phyloP scores from a whole-genome alignment of 2,329 filamentous ascomycete genomes.

The Madurella fahalii region DNA sequence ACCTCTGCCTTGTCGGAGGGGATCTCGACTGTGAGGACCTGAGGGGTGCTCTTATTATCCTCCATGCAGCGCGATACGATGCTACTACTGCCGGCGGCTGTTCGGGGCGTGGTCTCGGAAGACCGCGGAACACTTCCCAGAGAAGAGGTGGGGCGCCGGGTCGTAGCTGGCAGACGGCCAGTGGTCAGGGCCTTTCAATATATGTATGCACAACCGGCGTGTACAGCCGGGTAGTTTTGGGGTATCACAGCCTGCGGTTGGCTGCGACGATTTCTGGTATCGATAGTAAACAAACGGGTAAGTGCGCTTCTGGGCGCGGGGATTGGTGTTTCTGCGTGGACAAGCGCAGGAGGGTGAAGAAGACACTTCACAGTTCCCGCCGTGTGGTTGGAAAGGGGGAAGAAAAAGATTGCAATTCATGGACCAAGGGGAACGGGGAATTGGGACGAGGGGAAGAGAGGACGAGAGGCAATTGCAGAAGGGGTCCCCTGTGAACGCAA shows the following conservation, averaged over 20 bases:
- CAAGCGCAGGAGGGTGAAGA: background rate
- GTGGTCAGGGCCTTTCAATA: conserved; percentile 16
- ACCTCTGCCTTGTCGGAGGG: conserved; percentile 29
- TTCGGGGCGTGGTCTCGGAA: conserved; percentile 20
- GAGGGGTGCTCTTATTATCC: conserved; percentile 31
- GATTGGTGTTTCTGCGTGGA: conserved; percentile 3
- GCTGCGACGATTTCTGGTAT: conserved; percentile 10
- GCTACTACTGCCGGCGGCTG: background rate
- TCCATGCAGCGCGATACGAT: conserved; percentile 27
- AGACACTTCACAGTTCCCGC: conserved; percentile 8
- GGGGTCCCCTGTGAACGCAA: conserved; percentile 18
- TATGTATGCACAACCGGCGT: conserved; percentile 19
- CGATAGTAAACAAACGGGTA: conserved; percentile 16
- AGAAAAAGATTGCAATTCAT: conserved; percentile 14
- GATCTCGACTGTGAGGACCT: conserved; percentile 30
- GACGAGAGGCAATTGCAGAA: conserved; percentile 9
- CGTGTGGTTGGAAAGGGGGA: conserved; percentile 5
- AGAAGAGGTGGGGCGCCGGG: conserved; percentile 23
- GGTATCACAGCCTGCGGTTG: conserved; percentile 22
- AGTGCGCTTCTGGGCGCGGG: background rate
- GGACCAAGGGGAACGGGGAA: conserved; percentile 6
- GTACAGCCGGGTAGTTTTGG: conserved; percentile 9
- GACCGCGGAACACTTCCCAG: conserved; percentile 21
- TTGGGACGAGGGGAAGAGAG: conserved; percentile 13
- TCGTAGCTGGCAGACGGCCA: conserved; percentile 14